Evolutionary conservation across 179 eudicot genomes (phyloP).

Genomic region (Pouteria campechiana): DNA sequence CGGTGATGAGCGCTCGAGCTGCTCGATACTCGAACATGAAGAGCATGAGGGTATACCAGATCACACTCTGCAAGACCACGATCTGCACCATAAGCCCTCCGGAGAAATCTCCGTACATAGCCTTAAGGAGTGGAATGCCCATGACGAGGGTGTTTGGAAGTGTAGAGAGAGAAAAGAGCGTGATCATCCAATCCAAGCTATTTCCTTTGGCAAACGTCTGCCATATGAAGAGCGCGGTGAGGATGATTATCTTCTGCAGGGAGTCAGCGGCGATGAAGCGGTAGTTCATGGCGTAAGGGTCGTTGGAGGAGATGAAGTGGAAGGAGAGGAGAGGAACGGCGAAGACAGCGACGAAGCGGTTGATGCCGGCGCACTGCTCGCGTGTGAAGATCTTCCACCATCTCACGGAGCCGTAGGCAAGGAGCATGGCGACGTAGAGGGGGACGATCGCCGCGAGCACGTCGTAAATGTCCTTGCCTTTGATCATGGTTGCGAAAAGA

Average conservation of each 20-base stretch:
- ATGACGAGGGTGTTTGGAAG: conserved; percentile 90
- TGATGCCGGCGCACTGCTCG: conserved; percentile 53
- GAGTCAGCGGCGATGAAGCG: conserved; percentile 44
- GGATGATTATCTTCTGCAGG: conserved; percentile 31
- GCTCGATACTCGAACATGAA: conserved; percentile 85
- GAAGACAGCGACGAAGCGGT: conserved; percentile 48
- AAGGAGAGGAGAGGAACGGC: conserved; percentile 49
- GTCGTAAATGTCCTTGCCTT: conserved; percentile 39
- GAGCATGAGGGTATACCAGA: conserved; percentile 90
- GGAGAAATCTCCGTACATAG: conserved; percentile 88
- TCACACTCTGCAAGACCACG: conserved; percentile 75
- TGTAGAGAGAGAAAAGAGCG: conserved; percentile 76
- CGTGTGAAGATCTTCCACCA: conserved; percentile 68
- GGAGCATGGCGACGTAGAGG: conserved; percentile 41
- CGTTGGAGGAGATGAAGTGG: conserved; percentile 47
- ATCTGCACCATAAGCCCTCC: conserved; percentile 84
- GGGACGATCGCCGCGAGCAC: conserved; percentile 45
- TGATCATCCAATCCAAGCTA: conserved; percentile 79
- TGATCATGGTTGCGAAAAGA: conserved; percentile 20
- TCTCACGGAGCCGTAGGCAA: conserved; percentile 43
- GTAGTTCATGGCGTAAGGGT: conserved; percentile 40
- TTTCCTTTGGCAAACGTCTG: conserved; percentile 44
- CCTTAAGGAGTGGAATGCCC: conserved; percentile 81
- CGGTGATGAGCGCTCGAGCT: conserved; percentile 69
- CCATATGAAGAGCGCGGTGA: conserved; percentile 57